Conservation (phyloP, 495 filamentous ascomycete species). For the Staphylotrichum longicolle region DNA sequence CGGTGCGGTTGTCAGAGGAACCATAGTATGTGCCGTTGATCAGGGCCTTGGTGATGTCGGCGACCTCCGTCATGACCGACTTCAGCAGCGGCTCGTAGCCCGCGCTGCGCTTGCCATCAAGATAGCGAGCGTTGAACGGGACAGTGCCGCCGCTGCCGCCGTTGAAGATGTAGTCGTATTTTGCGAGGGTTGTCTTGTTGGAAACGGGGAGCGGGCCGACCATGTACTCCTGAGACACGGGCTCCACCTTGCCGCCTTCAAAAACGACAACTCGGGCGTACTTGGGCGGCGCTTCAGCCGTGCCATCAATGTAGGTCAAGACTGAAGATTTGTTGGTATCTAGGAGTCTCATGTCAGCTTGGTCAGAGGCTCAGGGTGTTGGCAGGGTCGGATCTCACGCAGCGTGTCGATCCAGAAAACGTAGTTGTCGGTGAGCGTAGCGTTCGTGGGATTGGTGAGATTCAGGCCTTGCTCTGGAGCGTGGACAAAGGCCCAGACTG, state of each 20-base stretch:
- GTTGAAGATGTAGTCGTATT: constrained; percentile 49
- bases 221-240: constrained; percentile 48
- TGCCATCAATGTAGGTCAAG: constrained; percentile 47
- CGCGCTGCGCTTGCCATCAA: constrained; percentile 31
- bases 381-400: neutral
- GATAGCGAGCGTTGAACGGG: constrained; percentile 38
- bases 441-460: constrained; percentile 29
- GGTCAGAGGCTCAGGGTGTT: too few species aligned
- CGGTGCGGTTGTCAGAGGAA: constrained; percentile 30
- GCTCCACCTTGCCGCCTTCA: constrained; percentile 42
- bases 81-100: constrained; percentile 34
- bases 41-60: constrained; percentile 38
- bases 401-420: constrained; percentile 50
- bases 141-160: constrained; percentile 33
- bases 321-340: constrained; percentile 53
- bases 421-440: constrained; percentile 35
- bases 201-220: constrained; percentile 51
- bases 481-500: constrained; percentile 35
- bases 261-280: constrained; percentile 51
- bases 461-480: constrained; percentile 32
- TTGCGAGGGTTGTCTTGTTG: constrained; percentile 37
- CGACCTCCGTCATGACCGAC: constrained; percentile 35
- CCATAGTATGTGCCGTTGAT: constrained; percentile 39
- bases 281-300: constrained; percentile 37
- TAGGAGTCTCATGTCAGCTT: neutral